These are phyloP conservation scores for Coccomyxa subellipsoidea DNA, from an alignment of 163 green algal genomes.

Conservation along the genomic window DNA sequence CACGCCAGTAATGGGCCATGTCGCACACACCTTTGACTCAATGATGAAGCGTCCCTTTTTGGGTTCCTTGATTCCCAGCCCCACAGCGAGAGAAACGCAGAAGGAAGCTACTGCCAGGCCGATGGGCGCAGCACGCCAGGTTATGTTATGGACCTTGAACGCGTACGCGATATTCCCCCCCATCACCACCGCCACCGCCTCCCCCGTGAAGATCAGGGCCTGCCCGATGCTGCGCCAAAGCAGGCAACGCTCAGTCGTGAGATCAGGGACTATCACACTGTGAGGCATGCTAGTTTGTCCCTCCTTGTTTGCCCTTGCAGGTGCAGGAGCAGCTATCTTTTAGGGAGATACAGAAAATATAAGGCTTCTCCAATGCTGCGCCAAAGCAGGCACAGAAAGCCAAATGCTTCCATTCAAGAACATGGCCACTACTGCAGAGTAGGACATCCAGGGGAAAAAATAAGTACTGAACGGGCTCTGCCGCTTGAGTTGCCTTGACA, in stretches of 20 bases:
- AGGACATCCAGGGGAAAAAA: no score
- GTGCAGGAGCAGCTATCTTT: background rate
- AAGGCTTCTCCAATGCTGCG: no score
- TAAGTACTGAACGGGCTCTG: no score
- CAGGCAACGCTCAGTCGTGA: background rate
- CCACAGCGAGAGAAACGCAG: background rate
- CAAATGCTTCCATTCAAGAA: no score
- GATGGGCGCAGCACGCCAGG: background rate
- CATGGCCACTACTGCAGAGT: no score
- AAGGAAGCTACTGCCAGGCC: background rate
- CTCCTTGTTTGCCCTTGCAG: background rate
- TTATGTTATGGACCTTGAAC: background rate
- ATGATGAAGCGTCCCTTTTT: background rate
- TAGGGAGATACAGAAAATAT: no score
- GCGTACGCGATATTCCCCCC: background rate
- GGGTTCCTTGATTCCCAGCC: background rate
- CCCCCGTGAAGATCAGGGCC: background rate
- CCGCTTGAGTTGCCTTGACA: no score
- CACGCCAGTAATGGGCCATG: no score
- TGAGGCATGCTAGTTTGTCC: background rate
- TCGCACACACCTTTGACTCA: background rate
- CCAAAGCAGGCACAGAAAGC: no score
- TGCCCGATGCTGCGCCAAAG: background rate
- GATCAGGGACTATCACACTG: background rate
- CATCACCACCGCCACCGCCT: background rate